phyloP scores from a whole-genome alignment of 495 filamentous ascomycete genomes.

The Astrothelium subdiscretum region DNA sequence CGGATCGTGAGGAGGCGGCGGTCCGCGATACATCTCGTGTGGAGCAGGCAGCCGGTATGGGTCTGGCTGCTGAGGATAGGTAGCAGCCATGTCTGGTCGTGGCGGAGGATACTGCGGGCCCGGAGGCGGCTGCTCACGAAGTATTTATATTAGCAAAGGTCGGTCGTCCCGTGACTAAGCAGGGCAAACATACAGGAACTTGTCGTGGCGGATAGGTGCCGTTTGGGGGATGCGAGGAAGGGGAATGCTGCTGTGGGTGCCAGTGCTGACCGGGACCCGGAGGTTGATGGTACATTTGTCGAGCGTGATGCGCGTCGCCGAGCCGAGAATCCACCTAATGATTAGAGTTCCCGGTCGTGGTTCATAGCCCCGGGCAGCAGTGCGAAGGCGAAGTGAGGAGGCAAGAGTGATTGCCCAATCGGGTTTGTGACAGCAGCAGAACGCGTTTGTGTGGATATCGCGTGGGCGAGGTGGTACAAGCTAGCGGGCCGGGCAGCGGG shows the following conservation, averaged over 20 bases:
- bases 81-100: constrained; percentile 21
- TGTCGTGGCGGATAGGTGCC: constrained; percentile 16
- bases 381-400: not conserved
- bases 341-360: not conserved
- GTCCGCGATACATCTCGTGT: constrained; percentile 20
- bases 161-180: not conserved
- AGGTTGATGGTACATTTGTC: constrained; percentile 9
- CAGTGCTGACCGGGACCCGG: constrained; percentile 3
- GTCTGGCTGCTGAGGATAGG: constrained; percentile 17
- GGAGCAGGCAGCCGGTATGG: constrained; percentile 18
- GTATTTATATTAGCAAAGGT: not conserved
- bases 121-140: not conserved
- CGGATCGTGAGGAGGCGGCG: constrained; percentile 16
- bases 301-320: constrained; percentile 4
- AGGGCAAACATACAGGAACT: constrained; percentile 1
- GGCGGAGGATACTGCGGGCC: constrained; percentile 18
- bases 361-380: constrained; percentile 3
- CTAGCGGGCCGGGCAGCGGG: not conserved
- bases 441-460: not conserved
- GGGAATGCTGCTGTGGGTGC: constrained; percentile 1
- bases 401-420: not conserved
- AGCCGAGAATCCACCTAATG: constrained; percentile 3
- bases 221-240: constrained; percentile 20
- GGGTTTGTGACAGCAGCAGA: not conserved
- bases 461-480: not conserved